These are phyloP conservation scores for Biscogniauxia mediterranea DNA, from an alignment of 2,329 filamentous ascomycete genomes.

Conservation along the genomic window DNA sequence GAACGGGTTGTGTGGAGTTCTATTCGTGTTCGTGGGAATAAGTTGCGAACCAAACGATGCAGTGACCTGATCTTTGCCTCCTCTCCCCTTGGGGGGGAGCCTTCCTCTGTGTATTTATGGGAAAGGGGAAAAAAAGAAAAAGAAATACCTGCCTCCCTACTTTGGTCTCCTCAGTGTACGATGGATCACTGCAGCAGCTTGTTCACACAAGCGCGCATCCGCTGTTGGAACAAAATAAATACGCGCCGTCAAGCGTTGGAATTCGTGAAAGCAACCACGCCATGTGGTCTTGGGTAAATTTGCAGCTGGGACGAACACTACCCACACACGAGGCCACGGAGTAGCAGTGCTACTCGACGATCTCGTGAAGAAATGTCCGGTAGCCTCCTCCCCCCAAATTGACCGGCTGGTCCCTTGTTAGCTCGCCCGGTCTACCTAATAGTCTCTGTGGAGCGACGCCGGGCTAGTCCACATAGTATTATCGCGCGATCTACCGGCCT, in stretches of 20 bases:
- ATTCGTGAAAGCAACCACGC: slow-evolving; percentile 30
- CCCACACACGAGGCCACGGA: background rate
- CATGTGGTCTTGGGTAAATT: slow-evolving; percentile 27
- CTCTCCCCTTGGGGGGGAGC: background rate
- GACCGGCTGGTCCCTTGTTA: slow-evolving; percentile 19
- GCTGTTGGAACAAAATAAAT: slow-evolving; percentile 8
- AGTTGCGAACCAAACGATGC: slow-evolving; percentile 9
- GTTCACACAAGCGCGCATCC: slow-evolving; percentile 9
- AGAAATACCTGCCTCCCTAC: too few species aligned
- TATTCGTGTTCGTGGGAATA: slow-evolving; percentile 17
- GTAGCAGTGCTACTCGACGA: slow-evolving; percentile 14
- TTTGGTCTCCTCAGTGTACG: background rate
- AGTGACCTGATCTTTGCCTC: slow-evolving; percentile 6
- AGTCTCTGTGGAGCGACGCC: slow-evolving; percentile 13
- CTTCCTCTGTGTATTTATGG: background rate
- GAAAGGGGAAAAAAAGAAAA: background rate
- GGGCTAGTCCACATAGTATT: slow-evolving; percentile 10
- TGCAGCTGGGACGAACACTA: slow-evolving; percentile 21
- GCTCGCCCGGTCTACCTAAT: slow-evolving; percentile 6
- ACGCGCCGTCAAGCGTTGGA: slow-evolving; percentile 9
- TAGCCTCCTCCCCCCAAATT: slow-evolving; percentile 21
- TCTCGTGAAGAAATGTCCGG: slow-evolving; percentile 21
- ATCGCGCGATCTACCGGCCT: slow-evolving; percentile 22
- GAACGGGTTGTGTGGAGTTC: slow-evolving; percentile 13
- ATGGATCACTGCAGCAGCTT: background rate